Evolutionary conservation across 495 filamentous ascomycete species (phyloP), one percentile per base, ranked within the genome.

Genomic region (Aspergillus diversus): DNA sequence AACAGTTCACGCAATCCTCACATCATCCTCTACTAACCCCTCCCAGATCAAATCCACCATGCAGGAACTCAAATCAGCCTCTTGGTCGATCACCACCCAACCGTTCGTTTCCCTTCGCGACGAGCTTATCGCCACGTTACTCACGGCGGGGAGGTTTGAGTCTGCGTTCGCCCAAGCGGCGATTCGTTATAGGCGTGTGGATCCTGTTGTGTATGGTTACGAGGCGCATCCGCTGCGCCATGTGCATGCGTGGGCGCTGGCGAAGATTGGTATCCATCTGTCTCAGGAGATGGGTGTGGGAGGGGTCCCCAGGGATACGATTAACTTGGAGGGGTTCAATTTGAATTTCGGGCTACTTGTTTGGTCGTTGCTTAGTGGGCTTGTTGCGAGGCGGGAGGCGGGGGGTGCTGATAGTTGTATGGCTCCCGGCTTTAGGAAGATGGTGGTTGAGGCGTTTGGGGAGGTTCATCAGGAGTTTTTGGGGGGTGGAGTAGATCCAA

Each of bases 221-320:
- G 65, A 67, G 5, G 69, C 64, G 1, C 80, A 84, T 63, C 81
- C 81, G 0, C 68, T 83, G 5, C 73, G 81, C 5, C 70, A 77
- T 5, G 60, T 81, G 27, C 77, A 82, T 66, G 77, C 70, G 27
- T 81, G 77, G 77, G 63, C 76, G 33, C 55, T 83, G 1, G 68
- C 75, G 3, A 75, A 76, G 32, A 57, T 81, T 9, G 73, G 72
- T 0, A 70, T 79, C 5, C 72, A 75, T n/a, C 61, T 79, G 15
- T 78, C 74, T 0, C 72, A 74, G 54, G 69, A 66, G 4, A 61
- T 71, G 48, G 65, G 72, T 54, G 51, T 59, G 11, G 53, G 62
- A 32, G 50, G 64, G 5, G 60, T 57, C 3, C 66, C 72, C 33
- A 54, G 66, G 15, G 48, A 52, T 17, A 16, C 16, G 31, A 54